A percentile compares a stretch with the other conserved stretches of the same genome.
These are phyloP conservation scores for Sporobolomyces pararoseus DNA, from an alignment of 768 basidiomycete genomes.

Conservation along the genomic window DNA sequence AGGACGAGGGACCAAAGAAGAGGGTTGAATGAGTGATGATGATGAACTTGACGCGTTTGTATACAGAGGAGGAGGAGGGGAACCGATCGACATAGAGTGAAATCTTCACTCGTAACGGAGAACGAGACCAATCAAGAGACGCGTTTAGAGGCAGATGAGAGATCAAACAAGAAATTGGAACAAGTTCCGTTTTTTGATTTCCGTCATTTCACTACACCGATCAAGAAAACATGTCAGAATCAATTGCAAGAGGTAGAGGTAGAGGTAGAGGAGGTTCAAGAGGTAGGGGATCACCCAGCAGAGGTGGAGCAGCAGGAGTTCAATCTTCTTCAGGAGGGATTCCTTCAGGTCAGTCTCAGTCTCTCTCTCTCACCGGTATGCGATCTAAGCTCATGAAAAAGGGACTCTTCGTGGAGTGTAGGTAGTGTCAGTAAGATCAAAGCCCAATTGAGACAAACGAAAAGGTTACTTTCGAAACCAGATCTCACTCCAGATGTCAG, in stretches of 20 bases:
- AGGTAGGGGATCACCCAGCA: not conserved
- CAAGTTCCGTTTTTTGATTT: no score
- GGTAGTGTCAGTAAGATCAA: constrained; percentile 72
- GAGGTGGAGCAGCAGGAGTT: not conserved
- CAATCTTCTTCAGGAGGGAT: not conserved
- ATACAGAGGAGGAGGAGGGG: not conserved
- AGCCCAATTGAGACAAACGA: constrained; percentile 74
- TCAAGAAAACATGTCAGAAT: not conserved
- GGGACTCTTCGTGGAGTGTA: not conserved
- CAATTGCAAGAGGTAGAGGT: constrained; percentile 6
- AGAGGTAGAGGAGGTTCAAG: not conserved
- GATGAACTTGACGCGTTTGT: no score
- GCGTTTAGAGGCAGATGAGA: no score
- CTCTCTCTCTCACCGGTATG: not conserved
- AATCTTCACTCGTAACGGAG: no score
- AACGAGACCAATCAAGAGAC: no score
- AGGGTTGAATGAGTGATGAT: not conserved
- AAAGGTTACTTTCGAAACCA: constrained; percentile 75
- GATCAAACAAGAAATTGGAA: no score
- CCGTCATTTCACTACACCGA: not conserved
- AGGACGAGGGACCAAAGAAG: not conserved
- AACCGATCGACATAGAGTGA: no score
- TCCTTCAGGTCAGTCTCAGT: constrained; percentile 14
- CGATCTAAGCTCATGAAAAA: not conserved
- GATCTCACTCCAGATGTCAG: constrained; percentile 78